Base-by-base conservation (phyloP, 495 filamentous ascomycete genomes). In the Podospora pseudoanserina region DNA sequence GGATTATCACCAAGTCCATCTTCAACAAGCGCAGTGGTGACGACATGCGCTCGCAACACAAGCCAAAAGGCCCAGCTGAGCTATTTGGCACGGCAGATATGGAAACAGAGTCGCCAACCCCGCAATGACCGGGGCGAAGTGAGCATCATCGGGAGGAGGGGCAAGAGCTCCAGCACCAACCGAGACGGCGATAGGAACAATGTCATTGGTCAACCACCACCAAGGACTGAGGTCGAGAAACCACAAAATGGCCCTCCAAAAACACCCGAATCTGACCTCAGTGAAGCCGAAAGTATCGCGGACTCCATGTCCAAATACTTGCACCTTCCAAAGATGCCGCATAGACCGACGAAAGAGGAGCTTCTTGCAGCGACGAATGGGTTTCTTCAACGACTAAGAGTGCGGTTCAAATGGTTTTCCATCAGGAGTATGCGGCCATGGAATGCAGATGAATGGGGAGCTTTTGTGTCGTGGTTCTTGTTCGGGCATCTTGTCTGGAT, bases 401-500 rank as follows among this genome's bases (percentile, higher is more conserved):
- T 98, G 39, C 88, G 92, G 20, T 97, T 97, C 79, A 99, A 99
- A 75, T 99, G 96, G 95, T 89, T 96, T 69, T 94, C 95, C 19
- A 98, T 99, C 73, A 84, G 94, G 72, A 96, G 93, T 77, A 91
- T 90, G 75, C 88, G 95, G n/a, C 95, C 95, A 2, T 99, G 94
- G 84, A 99, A 94, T 78, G 85, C 89, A 23, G 95, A 99, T 77
- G 95, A 99, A 75, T 96, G 97, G 77, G 88, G 91, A 57, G 96
- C 94, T 4, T 92, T 99, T 71, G 89, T 97, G 58, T 97, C 94
- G 2, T 99, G 95, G 94, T 87, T 97, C 65, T 79, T 99, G 55
- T 82, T 97, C 44, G 95, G 95, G 0, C 96, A 99, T 79, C 80
- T 99, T 55, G 85, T 97, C 34, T 99, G 95, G 95, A 86, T 99